Percentiles rank a stretch among this genome's conserved stretches.
These are phyloP conservation scores for Musa beccarii DNA, from an alignment of 176 grass and related monocot species.

Conservation along the genomic window DNA sequence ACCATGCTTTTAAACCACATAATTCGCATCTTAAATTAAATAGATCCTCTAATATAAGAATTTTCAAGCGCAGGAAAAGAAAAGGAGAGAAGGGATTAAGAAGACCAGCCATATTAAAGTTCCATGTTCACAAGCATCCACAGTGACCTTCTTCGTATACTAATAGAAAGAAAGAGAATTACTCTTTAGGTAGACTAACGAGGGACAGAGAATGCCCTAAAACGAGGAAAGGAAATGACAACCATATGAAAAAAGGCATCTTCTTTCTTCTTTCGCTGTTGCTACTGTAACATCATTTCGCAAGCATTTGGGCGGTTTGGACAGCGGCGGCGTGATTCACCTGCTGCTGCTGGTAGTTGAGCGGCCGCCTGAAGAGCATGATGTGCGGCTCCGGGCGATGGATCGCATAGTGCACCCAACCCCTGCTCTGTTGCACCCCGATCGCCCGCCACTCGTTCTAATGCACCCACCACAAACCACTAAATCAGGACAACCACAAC, in stretches of 20 bases:
- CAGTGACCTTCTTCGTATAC: not conserved
- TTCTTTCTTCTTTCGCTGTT: not conserved
- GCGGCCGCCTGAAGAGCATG: conserved; percentile 95
- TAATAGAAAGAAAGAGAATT: not conserved
- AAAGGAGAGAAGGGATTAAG: too few relatives aligned
- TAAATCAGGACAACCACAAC: not conserved
- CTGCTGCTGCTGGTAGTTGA: conserved; percentile 99
- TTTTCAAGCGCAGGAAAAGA: too few relatives aligned
- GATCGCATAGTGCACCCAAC: conserved; percentile 98
- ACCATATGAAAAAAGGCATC: not conserved
- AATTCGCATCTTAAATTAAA: too few relatives aligned
- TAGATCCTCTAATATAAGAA: too few relatives aligned
- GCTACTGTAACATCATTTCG: conserved; percentile 39
- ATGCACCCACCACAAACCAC: not conserved
- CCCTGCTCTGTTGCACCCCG: conserved; percentile 97
- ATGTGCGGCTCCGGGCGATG: conserved; percentile 98
- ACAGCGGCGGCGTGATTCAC: conserved; percentile 29
- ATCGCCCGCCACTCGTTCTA: conserved; percentile 96
- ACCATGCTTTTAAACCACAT: too few relatives aligned
- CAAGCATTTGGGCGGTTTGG: conserved; percentile 34
- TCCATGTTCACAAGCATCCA: not conserved
- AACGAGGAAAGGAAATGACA: too few relatives aligned
- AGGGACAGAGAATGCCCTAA: too few relatives aligned
- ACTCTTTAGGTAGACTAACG: too few relatives aligned
- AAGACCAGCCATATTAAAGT: too few relatives aligned